Evolutionary conservation across 768 basidiomycete species (phyloP), one percentile per base, ranked within the genome.

Genomic region (Mycena floridula): DNA sequence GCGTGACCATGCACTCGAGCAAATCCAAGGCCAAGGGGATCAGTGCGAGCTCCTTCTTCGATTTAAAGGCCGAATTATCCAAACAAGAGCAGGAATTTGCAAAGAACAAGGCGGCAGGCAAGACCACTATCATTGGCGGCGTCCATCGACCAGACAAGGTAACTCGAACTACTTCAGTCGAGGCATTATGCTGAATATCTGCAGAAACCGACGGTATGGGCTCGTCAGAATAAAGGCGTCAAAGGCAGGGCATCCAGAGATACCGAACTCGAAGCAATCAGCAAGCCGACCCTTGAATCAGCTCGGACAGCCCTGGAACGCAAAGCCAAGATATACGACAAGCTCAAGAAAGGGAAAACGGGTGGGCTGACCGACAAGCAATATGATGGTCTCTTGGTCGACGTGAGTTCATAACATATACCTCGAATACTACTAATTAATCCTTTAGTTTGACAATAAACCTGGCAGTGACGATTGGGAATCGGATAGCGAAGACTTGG

Each of bases 291-390:
- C 0, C 59, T 86, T 9, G 89, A 92, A 44, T 78, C 79, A 1
- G 82, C 83, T 15, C 79, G 80, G 12, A 81, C 81, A 2, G 74
- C 74, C 2, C 63, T 92, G 26, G 85, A 90, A 59, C 72, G 82
- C 46, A 92, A 93, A 58, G 79, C 86, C 3, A 77, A 79, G 61
- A 76, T 88, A 39, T 92, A 93, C 53, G 84, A 90, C 9, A 82
- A 90, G 57, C 59, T 92, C 27, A 65, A 72, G 56, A 82, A 78
- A 54, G 90, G 90, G 11, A 85, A 88, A 60, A 79, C 79, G 9
- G 89, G 82, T 1, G 89, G 89, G 3, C 56, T 93, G 55, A 83
- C 57, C 36, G 88, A 90, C 46, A 74, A 73, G 43, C 86, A 93
- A 55, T 85, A 79, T 47, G 82, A 82, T 43, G 65, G 71, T 1